phyloP scores from a whole-genome alignment of 495 filamentous ascomycete genomes.

The Aspergillus taichungensis region DNA sequence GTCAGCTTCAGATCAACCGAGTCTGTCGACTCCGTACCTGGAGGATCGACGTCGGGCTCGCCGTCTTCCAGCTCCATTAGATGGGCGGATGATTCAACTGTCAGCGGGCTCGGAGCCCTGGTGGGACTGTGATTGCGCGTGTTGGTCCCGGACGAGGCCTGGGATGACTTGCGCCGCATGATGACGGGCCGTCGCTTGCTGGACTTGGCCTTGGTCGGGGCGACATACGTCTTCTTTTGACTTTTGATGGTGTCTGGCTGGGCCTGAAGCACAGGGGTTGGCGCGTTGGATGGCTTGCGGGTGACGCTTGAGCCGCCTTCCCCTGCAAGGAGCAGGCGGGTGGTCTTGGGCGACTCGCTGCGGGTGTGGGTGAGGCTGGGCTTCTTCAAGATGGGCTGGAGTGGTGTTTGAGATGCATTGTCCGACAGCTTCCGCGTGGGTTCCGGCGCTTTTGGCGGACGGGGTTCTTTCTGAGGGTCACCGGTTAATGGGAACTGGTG shows the following conservation, averaged over 20 bases:
- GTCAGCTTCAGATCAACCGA: no score
- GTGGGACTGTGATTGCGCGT: no score
- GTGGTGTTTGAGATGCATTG: constrained; percentile 7
- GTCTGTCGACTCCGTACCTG: no score
- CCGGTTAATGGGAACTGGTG: no score
- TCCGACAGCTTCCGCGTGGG: neutral
- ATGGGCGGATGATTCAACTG: no score
- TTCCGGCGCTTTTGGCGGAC: neutral
- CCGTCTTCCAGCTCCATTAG: no score
- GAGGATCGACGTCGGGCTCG: no score
- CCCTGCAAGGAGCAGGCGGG: constrained; percentile 24
- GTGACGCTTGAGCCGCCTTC: constrained; percentile 22
- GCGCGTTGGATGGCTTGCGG: constrained; percentile 25
- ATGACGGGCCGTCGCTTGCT: constrained; percentile 34
- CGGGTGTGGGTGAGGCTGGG: constrained; percentile 12
- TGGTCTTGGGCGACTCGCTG: constrained; percentile 24
- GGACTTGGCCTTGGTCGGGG: constrained; percentile 20
- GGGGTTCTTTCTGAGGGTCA: neutral
- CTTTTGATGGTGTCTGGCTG: constrained; percentile 3
- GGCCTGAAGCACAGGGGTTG: constrained; percentile 15
- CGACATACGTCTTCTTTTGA: constrained; percentile 25
- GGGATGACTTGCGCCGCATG: constrained; percentile 37
- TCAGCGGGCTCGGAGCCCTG: no score
- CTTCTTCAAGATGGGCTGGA: constrained; percentile 36
- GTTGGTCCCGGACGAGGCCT: constrained; percentile 8